Percentiles rank a stretch among this genome's conserved stretches.
These are phyloP conservation scores for Termitomyces sp. DNA, from an alignment of 768 basidiomycete species.

Conservation along the genomic window DNA sequence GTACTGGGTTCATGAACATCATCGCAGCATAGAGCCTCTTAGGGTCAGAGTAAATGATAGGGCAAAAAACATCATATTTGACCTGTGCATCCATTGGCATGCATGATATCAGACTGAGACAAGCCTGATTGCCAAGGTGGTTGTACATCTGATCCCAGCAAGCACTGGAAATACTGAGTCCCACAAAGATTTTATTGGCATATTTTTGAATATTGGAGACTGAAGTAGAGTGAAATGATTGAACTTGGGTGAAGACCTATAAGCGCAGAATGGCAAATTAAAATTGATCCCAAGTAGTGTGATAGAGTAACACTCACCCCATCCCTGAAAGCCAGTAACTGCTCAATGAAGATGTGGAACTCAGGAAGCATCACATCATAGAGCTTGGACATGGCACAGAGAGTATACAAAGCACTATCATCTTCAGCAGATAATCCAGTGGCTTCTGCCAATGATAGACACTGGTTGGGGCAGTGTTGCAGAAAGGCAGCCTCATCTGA, in stretches of 20 bases:
- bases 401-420: not conserved
- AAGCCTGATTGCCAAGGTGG: not conserved
- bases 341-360: not conserved
- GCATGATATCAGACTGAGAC: not conserved
- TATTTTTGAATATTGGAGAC: too few species aligned
- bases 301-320: not conserved
- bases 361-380: not conserved
- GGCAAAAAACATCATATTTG: not conserved
- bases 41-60: not conserved
- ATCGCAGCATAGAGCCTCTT: not conserved
- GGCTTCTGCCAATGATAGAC: not conserved
- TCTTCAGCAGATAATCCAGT: not conserved
- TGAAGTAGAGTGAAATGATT: not conserved
- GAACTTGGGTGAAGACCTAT: not conserved
- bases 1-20: not conserved
- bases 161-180: not conserved
- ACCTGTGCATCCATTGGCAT: not conserved
- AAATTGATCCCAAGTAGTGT: not conserved
- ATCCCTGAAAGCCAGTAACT: not conserved
- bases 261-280: too few species aligned
- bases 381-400: not conserved
- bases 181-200: not conserved
- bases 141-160: not conserved
- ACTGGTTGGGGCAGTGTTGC: too few species aligned
- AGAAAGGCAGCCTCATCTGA: not conserved